Base-by-base conservation (phyloP, 2,329 filamentous ascomycete genomes). In the Calycina herbarum region DNA sequence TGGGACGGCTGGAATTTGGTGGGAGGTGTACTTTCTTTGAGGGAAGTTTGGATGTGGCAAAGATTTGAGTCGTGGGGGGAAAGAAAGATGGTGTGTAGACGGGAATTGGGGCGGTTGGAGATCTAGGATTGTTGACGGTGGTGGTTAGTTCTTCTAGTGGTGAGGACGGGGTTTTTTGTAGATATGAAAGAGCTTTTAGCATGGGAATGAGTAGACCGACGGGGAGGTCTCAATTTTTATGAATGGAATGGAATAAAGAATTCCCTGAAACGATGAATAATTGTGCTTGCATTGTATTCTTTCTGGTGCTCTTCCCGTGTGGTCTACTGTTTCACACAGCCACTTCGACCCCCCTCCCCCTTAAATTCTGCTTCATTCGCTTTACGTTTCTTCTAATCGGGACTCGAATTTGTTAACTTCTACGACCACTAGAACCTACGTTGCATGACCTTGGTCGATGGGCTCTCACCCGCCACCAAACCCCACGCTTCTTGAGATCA, bases 141-240 rank as follows among this genome's bases (percentile, higher is more conserved):
- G 48, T 27, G 48, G 20, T 13, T 54, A 27, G 11, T 54, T 54
- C 45, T 51, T 51, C 20, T 24, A 20, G 24, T 13, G 48, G 48
- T 4, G 20, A 24, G 11, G n/a, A 10, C 3, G 24, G 20, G 20
- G 1, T 27, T 54, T 51, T 51, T 54, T 54, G 48, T 54, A 54
- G 48, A 54, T 54, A 54, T 54, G 48, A 27, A 27, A 54, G 48
- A 54, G 45, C 24, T 45, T 45, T 51, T 51, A 51, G 45, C 45
- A 51, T 51, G 48, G 20, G 42, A 11, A 54, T 54, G 8, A 24
- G 48, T 54, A 54, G 20, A 54, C 20, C 13, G 20, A 54, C 24
- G 20, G 48, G 20, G 13, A 54, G 48, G 48, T 54, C 48, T 54
- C 20, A 13, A 11, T 10, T 54, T 54, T 54, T 27, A 54, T 13